Base-by-base conservation (phyloP, 2,329 filamentous ascomycete species). In the Delphinella strobiligena region DNA sequence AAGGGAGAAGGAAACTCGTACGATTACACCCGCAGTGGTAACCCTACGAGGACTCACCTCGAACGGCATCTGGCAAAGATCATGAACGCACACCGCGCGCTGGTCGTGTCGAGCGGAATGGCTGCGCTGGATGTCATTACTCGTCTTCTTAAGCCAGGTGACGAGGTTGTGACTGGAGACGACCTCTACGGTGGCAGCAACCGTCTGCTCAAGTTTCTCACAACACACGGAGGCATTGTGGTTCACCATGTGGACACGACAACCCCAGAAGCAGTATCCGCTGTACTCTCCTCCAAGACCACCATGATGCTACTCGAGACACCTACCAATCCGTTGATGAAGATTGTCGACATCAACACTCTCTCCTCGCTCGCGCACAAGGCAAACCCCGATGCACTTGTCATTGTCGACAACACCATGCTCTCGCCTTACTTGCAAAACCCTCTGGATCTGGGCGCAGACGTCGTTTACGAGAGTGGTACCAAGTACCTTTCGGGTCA, bases 401-500 rank as follows among this genome's bases (percentile, higher is more conserved):
- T 98, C 12, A 78, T 88, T 2, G 91, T 96, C 18, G 91, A 98
- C 64, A 98, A 98, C 68, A 98, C 91, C 42, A 98, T 98, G 91
- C 79, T 98, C 49, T 95, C 88, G 2, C 91, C 91, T 9, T 80
- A 95, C 68, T 78, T 98, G 5, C 80, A 80, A 54, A 96, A 94
- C 64, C 91, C 91, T 4, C 75, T 98, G 14, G 89, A 96, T 45
- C 72, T 96, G 19, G 91, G 93, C 42, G 88, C 89, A 12, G 91
- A 98, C 54, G 82, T 98, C 50, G 86, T 93, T 41, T 98, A 98
- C 63, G 91, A 98, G 66, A 93, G 84, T 18, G 91, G 91, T 41
- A 98, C 91, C 17, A 98, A 98, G 62, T 98, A 98, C 55, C 72
- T 98, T 4, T 96, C 88, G 1, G 91, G 91, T 22, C 91, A 98